Evolutionary conservation across 1,139 yeast genomes (phyloP).

Genomic region (Geotrichum bryndzae): DNA sequence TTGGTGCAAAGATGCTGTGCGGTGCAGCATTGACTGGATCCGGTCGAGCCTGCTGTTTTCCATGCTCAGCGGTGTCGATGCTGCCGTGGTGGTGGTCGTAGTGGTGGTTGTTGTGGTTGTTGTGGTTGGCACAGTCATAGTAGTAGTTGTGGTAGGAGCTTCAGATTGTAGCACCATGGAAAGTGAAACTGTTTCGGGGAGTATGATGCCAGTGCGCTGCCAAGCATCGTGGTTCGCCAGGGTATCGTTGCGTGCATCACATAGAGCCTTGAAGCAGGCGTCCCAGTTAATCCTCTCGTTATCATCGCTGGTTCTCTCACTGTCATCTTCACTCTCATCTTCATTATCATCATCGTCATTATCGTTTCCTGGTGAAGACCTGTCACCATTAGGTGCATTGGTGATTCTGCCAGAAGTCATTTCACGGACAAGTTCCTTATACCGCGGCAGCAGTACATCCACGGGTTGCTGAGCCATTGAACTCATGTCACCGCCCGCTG

Average conservation of each 20-base stretch:
- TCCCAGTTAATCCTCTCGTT: slow-evolving; percentile 2
- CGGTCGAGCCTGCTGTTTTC: background rate
- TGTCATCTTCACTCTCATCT: background rate
- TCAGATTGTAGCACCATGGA: background rate
- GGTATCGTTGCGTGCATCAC: background rate
- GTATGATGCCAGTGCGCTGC: background rate
- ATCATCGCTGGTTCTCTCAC: background rate
- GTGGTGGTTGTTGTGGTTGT: slow-evolving; percentile 1
- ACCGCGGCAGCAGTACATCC: slow-evolving; percentile 3
- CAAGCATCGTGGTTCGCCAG: background rate
- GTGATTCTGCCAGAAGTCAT: background rate
- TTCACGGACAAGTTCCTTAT: background rate
- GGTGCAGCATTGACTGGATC: background rate
- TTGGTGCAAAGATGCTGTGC: background rate
- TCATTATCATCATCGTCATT: background rate
- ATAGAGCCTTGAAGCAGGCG: background rate
- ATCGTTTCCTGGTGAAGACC: background rate
- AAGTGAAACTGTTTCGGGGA: background rate
- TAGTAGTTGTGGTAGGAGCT: background rate
- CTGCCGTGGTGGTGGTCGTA: background rate
- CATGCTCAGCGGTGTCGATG: background rate
- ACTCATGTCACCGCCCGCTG: background rate
- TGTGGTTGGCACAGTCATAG: background rate
- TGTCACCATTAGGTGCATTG: background rate
- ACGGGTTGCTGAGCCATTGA: slow-evolving; percentile 3